phyloP scores from a whole-genome alignment of 352 stramenopile species.

The Phytophthora parvispora region DNA sequence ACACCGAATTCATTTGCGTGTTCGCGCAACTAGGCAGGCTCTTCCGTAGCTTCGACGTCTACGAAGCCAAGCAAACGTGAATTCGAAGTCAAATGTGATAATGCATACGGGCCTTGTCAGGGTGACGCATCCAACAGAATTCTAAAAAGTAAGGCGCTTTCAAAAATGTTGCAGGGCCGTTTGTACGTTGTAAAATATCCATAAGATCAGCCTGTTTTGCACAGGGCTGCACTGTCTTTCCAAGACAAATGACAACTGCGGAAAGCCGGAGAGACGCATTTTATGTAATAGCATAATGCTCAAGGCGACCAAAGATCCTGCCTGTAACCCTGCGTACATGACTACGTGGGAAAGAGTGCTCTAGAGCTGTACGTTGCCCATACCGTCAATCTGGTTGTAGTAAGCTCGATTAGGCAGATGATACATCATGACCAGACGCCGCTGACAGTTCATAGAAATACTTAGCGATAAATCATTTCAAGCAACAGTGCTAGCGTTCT shows the following conservation, averaged over 20 bases:
- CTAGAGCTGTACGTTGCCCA: constrained; percentile 12
- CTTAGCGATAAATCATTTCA: too few relatives aligned
- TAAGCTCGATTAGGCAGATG: constrained; percentile 33
- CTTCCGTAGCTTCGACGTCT: neutral
- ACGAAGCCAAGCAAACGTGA: neutral
- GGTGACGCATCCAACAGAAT: too few relatives aligned
- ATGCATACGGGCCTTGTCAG: too few relatives aligned
- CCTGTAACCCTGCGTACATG: constrained; percentile 39
- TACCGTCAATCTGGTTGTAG: constrained; percentile 25
- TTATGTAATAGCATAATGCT: constrained; percentile 14
- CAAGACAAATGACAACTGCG: constrained; percentile 50
- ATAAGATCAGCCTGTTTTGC: constrained; percentile 44
- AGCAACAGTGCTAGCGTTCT: too few relatives aligned
- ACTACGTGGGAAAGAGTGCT: constrained; percentile 24
- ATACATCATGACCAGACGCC: constrained; percentile 23
- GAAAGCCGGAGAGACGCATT: constrained; percentile 30
- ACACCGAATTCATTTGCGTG: too few relatives aligned
- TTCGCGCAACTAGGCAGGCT: too few relatives aligned
- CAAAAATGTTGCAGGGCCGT: constrained; percentile 31
- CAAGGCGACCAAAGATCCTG: constrained; percentile 42
- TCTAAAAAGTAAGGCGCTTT: too few relatives aligned
- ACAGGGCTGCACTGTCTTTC: constrained; percentile 31
- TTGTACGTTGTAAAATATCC: constrained; percentile 43
- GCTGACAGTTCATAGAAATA: too few relatives aligned
- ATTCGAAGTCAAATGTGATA: neutral